A percentile compares a stretch with the other conserved stretches of the same genome.
Conservation (phyloP, 768 basidiomycete species). For the Cubamyces lactineus region DNA sequence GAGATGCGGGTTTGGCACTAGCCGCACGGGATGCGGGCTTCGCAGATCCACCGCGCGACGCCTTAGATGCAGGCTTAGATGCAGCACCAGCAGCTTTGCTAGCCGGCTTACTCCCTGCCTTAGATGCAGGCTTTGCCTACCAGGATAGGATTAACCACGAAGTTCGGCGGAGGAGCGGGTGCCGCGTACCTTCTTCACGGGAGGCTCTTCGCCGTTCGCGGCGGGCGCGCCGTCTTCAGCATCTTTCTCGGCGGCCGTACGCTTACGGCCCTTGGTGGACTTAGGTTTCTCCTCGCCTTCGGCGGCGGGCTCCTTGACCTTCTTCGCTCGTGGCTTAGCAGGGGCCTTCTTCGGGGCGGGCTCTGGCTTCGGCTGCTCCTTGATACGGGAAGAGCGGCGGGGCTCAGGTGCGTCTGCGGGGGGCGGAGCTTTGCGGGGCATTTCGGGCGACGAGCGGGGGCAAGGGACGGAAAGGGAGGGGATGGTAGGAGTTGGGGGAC, state of each 20-base stretch:
- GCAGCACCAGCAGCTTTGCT: conserved; percentile 36
- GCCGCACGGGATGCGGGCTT: conserved; percentile 47
- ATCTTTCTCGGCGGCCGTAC: conserved; percentile 45
- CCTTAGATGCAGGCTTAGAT: conserved; percentile 41
- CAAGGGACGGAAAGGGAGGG: conserved; percentile 15
- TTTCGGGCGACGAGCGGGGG: conserved; percentile 32
- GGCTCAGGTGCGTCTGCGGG: conserved; percentile 52
- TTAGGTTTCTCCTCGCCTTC: conserved; percentile 40
- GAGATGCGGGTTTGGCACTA: conserved; percentile 43
- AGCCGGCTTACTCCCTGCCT: conserved; percentile 38
- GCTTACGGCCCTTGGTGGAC: conserved; percentile 58
- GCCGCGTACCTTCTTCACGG: conserved; percentile 64
- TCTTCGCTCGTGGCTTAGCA: conserved; percentile 62
- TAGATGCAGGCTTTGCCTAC: conserved; percentile 49
- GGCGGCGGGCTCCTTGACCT: conserved; percentile 40
- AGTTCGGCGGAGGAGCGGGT: conserved; percentile 15
- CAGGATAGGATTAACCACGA: conserved; percentile 3
- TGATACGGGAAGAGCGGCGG: conserved; percentile 77
- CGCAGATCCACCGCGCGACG: conserved; percentile 27
- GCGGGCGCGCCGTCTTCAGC: conserved; percentile 45
- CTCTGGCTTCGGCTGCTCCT: conserved; percentile 65
- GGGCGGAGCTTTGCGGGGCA: conserved; percentile 74
- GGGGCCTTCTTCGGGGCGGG: conserved; percentile 58
- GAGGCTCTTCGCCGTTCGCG: conserved; percentile 47
- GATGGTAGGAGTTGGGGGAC: conserved; percentile 27